Evolutionary conservation across 1,139 yeast genomes (phyloP).

Genomic region (Pichia sp.): DNA sequence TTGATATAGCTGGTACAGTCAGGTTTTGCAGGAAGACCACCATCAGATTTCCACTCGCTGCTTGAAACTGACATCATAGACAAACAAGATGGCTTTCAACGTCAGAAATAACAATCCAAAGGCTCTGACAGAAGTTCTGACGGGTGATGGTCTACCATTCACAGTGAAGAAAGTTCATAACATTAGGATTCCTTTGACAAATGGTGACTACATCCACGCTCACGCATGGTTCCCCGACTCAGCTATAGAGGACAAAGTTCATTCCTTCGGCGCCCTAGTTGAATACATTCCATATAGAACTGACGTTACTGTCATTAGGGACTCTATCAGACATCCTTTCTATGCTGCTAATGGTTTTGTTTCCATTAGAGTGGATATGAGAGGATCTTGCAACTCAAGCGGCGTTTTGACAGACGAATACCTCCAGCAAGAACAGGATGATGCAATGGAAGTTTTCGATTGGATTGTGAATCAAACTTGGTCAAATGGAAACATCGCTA

Average conservation of each 20-base stretch:
- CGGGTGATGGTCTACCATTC: conserved; percentile 25
- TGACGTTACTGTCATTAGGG: conserved; percentile 37
- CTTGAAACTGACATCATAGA: background rate
- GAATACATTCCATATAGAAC: conserved; percentile 39
- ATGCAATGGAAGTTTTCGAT: conserved; percentile 33
- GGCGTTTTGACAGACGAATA: conserved; percentile 35
- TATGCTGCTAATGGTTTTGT: conserved; percentile 39
- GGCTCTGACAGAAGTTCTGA: conserved; percentile 19
- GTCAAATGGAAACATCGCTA: conserved; percentile 37
- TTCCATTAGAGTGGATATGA: conserved; percentile 36
- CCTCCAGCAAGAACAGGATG: conserved; percentile 34
- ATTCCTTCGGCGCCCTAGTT: conserved; percentile 30
- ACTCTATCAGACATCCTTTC: conserved; percentile 36
- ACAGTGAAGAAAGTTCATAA: conserved; percentile 29
- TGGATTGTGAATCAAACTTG: conserved; percentile 33
- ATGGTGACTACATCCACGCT: conserved; percentile 31
- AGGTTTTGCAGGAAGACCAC: too few species aligned
- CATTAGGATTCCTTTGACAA: conserved; percentile 30
- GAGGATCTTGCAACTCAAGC: conserved; percentile 36
- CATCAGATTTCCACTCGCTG: too few species aligned
- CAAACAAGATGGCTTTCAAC: conserved; percentile 24
- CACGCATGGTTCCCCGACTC: conserved; percentile 35
- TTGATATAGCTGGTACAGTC: too few species aligned
- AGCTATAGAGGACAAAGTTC: conserved; percentile 17
- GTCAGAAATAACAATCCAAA: conserved; percentile 20